A percentile compares a stretch with the other conserved stretches of the same genome.
Evolutionary conservation across 176 grass and related monocot species (phyloP).

Genomic region (Ensete glaucum): DNA sequence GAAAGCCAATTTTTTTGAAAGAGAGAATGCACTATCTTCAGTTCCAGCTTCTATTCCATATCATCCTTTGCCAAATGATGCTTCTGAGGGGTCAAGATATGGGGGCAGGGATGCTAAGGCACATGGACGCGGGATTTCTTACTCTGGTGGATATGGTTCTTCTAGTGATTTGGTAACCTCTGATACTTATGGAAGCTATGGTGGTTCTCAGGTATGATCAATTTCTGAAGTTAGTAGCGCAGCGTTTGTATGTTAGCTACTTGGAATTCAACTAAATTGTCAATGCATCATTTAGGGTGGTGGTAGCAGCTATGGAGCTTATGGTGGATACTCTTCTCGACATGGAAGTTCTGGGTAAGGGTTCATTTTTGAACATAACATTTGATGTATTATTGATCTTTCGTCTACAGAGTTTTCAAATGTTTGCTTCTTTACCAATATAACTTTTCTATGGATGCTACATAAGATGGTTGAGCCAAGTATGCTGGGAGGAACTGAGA

Average conservation of each 20-base stretch:
- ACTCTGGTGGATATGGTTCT: conserved; percentile 56
- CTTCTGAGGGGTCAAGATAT: conserved; percentile 64
- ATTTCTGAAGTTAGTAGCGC: neutral
- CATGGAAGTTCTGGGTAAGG: conserved; percentile 75
- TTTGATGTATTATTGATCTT: neutral
- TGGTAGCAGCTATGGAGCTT: conserved; percentile 64
- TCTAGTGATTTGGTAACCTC: conserved; percentile 44
- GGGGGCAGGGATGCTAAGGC: conserved; percentile 51
- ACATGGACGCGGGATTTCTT: conserved; percentile 44
- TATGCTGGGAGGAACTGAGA: neutral
- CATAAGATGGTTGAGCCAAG: neutral
- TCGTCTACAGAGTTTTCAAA: neutral
- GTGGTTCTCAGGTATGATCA: conserved; percentile 52
- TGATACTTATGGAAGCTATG: conserved; percentile 65
- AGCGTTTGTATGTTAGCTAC: neutral
- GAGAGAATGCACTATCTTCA: conserved; percentile 49
- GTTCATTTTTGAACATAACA: neutral
- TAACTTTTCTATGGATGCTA: neutral
- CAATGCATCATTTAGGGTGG: conserved; percentile 31
- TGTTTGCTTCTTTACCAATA: neutral
- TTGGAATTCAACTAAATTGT: neutral
- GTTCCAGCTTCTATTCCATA: conserved; percentile 48
- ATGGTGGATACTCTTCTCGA: conserved; percentile 57
- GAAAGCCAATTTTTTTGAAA: conserved; percentile 98
- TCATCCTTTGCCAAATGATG: conserved; percentile 45